Evolutionary conservation across 345 rosid genomes (phyloP), one percentile per base, ranked within the genome.

Genomic region (Viola odorata): DNA sequence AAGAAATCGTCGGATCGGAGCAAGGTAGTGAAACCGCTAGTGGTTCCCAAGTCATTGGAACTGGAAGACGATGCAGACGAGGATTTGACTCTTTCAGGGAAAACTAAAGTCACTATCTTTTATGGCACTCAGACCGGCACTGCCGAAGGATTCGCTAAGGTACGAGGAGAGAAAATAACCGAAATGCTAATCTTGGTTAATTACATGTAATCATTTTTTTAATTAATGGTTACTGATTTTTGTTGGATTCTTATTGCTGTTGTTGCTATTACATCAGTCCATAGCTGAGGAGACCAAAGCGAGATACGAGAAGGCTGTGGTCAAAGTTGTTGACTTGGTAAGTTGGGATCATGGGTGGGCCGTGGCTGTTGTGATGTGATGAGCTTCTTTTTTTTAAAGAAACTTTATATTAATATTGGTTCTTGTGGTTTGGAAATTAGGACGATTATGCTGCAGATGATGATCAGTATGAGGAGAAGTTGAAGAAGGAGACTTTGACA

Each of bases 141-240:
- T 4, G 97, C 99, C 1, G 99, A 90, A 77, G 97, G 99, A 47
- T 94, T 94, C 53, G 97, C 99, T 6, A 90, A 94, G 95, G 98
- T 91, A 44, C 40, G 0, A 45, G 10, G 49, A 45, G 32, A 23
- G 32, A 23, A 23, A 23, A 23, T 23, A 23, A 23, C 32, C 32
- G 2, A 23, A 23, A 23, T 23, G 32, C 32, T 23, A 2, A 23
- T 23, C 32, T 23, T 23, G 32, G 32, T 10, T 7, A 7, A 11
- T 10, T 47, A n/a, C 50, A 6, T 44, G 7, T 44, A 44, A 6
- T 11, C 12, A 44, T 44, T 44, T 44, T 7, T 44, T 44, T 44
- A 44, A 6, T 44, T 44, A 44, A 44, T 41, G 8, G 37, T 6
- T 9, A 12, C 17, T 53, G 8, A 4, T 16, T 23, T 23, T 6